Percentiles rank a stretch among this genome's conserved stretches.
Conservation (phyloP, 495 filamentous ascomycete species). For the Corynascus novoguineensis region DNA sequence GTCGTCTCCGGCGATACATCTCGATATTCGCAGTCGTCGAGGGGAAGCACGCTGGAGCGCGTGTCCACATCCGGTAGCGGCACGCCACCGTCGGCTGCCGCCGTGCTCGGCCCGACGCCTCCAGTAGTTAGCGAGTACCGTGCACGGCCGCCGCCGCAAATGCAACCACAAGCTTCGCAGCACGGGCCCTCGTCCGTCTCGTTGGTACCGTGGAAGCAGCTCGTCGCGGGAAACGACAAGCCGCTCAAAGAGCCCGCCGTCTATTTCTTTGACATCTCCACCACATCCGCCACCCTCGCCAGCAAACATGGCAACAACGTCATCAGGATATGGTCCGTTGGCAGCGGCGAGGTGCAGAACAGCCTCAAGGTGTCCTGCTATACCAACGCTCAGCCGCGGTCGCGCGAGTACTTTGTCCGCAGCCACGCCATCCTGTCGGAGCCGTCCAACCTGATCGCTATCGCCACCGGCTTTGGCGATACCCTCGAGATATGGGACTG, state of each 20-base stretch:
- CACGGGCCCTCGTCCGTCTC: slow-evolving; percentile 8
- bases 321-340: slow-evolving; percentile 34
- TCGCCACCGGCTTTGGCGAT: slow-evolving; percentile 33
- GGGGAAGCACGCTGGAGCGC: slow-evolving; percentile 11
- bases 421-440: slow-evolving; percentile 36
- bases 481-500: slow-evolving; percentile 36
- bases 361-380: slow-evolving; percentile 33
- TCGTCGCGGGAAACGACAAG: slow-evolving; percentile 22
- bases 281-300: slow-evolving; percentile 21
- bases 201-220: slow-evolving; percentile 27
- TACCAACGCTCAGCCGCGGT: slow-evolving; percentile 30
- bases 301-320: slow-evolving; percentile 37
- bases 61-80: slow-evolving; percentile 3
- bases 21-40: slow-evolving; percentile 12
- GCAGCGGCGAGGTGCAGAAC: slow-evolving; percentile 26
- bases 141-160: not conserved
- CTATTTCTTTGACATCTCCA: slow-evolving; percentile 30
- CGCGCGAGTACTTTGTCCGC: slow-evolving; percentile 37
- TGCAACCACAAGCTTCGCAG: slow-evolving; percentile 14
- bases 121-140: slow-evolving; percentile 3
- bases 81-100: not conserved
- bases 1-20: slow-evolving; percentile 14
- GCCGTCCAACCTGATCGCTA: slow-evolving; percentile 29
- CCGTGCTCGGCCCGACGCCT: not conserved
- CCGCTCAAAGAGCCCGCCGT: slow-evolving; percentile 26